A percentile compares a stretch with the other conserved stretches of the same genome.
Evolutionary conservation across 352 stramenopile genomes (phyloP).

Genomic region (Bremia lactucae): DNA sequence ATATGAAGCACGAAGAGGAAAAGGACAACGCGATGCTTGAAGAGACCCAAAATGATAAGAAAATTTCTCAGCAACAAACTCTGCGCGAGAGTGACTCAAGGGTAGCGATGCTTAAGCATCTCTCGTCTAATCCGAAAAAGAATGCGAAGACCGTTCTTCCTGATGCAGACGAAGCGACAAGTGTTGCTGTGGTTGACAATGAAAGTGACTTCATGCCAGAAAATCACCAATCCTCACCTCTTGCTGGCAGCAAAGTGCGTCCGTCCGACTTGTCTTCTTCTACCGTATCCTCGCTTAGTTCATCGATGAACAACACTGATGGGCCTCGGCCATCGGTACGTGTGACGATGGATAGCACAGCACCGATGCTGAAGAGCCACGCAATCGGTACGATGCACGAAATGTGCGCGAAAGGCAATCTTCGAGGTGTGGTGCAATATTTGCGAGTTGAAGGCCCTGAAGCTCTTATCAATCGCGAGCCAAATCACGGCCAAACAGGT

Average conservation of each 20-base stretch:
- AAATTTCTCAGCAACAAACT: conserved; percentile 16
- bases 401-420: conserved; percentile 68
- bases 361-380: conserved; percentile 65
- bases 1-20: conserved; percentile 19
- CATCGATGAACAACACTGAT: conserved; percentile 31
- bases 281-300: conserved; percentile 21
- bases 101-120: conserved; percentile 64
- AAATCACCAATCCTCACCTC: conserved; percentile 21
- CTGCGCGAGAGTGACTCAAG: conserved; percentile 45
- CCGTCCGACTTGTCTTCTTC: conserved; percentile 27
- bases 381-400: conserved; percentile 73
- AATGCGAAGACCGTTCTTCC: conserved; percentile 47
- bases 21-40: conserved; percentile 10
- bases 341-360: conserved; percentile 58
- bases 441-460: conserved; percentile 63
- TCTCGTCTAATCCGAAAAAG: conserved; percentile 43
- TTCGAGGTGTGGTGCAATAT: conserved; percentile 68
- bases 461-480: conserved; percentile 53
- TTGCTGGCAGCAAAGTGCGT: conserved; percentile 21
- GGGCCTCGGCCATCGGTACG: conserved; percentile 50
- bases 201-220: conserved; percentile 32
- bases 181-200: conserved; percentile 49
- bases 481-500: conserved; percentile 77
- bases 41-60: conserved; percentile 7
- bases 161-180: conserved; percentile 34